These are phyloP conservation scores for Aspergillus piperis DNA, from an alignment of 2,329 filamentous ascomycete genomes.

Conservation along the genomic window DNA sequence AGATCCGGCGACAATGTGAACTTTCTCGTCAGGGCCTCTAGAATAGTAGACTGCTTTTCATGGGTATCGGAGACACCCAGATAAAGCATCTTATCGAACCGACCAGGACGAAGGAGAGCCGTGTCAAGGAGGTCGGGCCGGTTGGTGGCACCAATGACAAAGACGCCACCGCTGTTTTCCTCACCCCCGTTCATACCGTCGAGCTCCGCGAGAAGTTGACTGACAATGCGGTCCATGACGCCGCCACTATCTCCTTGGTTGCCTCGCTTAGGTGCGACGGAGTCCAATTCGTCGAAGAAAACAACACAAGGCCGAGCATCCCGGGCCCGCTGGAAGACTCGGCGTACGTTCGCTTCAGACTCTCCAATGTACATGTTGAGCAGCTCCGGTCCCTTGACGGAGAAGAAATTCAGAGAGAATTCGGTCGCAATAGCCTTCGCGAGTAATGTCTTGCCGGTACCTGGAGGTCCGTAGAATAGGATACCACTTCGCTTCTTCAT, in stretches of 20 bases:
- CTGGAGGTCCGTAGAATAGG: slow-evolving; percentile 95
- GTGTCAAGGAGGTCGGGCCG: slow-evolving; percentile 89
- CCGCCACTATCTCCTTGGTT: slow-evolving; percentile 97
- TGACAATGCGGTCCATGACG: slow-evolving; percentile 97
- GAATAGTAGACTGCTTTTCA: slow-evolving; percentile 90
- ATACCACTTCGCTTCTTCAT: slow-evolving; percentile 99
- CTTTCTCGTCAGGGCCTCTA: slow-evolving; percentile 92
- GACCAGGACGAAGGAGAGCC: slow-evolving; percentile 81
- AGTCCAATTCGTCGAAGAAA: slow-evolving; percentile 97
- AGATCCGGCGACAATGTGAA: slow-evolving; percentile 81
- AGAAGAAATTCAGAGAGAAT: slow-evolving; percentile 99
- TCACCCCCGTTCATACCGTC: slow-evolving; percentile 97
- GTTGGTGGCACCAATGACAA: slow-evolving; percentile 96
- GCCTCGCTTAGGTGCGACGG: slow-evolving; percentile 91
- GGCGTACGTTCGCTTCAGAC: slow-evolving; percentile 98
- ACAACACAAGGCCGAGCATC: slow-evolving; percentile 97
- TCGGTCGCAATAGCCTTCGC: slow-evolving; percentile 99
- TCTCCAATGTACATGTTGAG: slow-evolving; percentile 99
- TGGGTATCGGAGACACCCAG: slow-evolving; percentile 95
- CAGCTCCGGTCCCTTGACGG: slow-evolving; percentile 95
- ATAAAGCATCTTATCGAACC: slow-evolving; percentile 99
- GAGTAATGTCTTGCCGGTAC: slow-evolving; percentile 99
- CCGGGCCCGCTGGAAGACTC: slow-evolving; percentile 98
- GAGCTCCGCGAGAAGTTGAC: slow-evolving; percentile 88
- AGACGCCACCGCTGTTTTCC: slow-evolving; percentile 77